Conservation (phyloP, 176 grass and related monocot species). For the Triticum dicoccoides region DNA sequence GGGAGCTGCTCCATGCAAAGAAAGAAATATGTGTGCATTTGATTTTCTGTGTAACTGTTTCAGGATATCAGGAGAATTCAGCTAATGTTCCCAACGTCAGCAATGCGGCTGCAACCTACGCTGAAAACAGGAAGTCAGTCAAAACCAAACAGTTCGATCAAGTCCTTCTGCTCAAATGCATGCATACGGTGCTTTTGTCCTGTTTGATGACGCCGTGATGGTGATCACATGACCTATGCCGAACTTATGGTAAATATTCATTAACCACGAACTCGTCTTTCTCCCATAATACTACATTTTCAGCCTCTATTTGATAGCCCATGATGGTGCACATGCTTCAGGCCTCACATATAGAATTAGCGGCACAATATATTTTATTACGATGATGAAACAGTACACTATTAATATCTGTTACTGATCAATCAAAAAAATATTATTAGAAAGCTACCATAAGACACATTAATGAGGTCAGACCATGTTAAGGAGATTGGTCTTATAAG, state of each 20-base stretch:
- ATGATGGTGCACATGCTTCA: no score
- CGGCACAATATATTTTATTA: no score
- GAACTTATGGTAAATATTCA: conserved; percentile 56
- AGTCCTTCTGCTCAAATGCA: background rate
- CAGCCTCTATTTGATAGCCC: background rate
- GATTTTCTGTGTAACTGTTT: conserved; percentile 61
- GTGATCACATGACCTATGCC: conserved; percentile 62
- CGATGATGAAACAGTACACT: background rate
- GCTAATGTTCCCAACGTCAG: conserved; percentile 8
- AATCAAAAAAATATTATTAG: background rate
- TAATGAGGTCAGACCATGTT: background rate
- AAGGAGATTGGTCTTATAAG: no score
- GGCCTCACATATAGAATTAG: no score
- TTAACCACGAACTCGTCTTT: background rate
- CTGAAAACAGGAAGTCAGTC: background rate
- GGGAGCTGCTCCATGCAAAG: conserved; percentile 33
- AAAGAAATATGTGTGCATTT: conserved; percentile 53
- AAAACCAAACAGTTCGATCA: background rate
- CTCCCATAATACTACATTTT: background rate
- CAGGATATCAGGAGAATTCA: conserved; percentile 41
- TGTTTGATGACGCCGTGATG: conserved; percentile 35
- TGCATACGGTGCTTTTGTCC: background rate
- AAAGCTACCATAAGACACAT: no score
- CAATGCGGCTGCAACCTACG: background rate
- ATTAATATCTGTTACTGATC: background rate